Base-by-base conservation (phyloP, 192 early-diverging fungal genomes). In the Pilaira anomala region DNA sequence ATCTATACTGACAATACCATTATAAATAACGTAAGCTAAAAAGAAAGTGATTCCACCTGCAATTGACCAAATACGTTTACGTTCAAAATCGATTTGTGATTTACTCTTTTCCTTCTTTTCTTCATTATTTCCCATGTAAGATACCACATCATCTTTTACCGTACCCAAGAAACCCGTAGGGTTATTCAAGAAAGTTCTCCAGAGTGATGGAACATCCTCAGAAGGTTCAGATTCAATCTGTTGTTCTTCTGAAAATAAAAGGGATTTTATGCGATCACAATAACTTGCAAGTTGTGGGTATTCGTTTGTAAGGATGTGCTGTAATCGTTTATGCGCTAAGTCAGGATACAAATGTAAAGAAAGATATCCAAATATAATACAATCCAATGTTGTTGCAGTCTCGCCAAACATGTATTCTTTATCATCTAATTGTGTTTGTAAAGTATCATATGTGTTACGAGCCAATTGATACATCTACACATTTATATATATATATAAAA, bases 351-450 rank as follows among this genome's bases (percentile, higher is more conserved):
- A 52, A 25, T 93, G 85, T 45, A 92, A 70, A n/a, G 92, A 79
- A 22, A 97, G 77, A 67, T 95, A 87, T 14, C 88, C 92, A 72
- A 88, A 97, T 11, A 81, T 88, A 33, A 94, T 76, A 9, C 87
- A 85, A 70, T 97, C 95, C 7, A 96, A 74, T 13, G 87, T 82
- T 11, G 85, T 83, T 2, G 91, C 85, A 11, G 82, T 86, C 60
- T 29, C 75, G 5, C 93, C 93, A 75, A 93, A 93, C 63, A 97
- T 91, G 68, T 86, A 97, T 1, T 81, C 77, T 56, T 93, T 80
- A 7, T 81, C 71, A 16, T 86, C 89, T 1, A 97, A 76, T 80
- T 91, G 91, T 11, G 70, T 76, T 24, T 86, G 80, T 42, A 97
- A 71, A 39, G 78, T 78, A 9, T 69, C 66, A 70, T 92, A 90